Evolutionary conservation across 495 filamentous ascomycete species (phyloP).

Genomic region (Neurospora tetraspora): DNA sequence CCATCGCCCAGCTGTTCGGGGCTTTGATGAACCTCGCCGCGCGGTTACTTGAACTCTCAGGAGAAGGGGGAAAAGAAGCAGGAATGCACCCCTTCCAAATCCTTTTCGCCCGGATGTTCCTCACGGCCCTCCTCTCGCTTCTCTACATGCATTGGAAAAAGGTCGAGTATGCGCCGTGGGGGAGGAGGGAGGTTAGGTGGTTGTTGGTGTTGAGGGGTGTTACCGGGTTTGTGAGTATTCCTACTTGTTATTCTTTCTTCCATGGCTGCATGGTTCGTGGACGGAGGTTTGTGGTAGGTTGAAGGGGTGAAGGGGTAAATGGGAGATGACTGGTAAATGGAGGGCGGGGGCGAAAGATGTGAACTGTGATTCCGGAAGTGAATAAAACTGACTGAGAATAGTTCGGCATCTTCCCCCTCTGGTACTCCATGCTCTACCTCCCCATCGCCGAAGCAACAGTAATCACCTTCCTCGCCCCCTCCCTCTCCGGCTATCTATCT

Average conservation of each 20-base stretch:
- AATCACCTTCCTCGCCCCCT: conserved; percentile 80
- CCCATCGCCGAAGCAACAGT: conserved; percentile 87
- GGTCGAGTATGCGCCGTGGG: conserved; percentile 53
- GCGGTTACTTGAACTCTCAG: conserved; percentile 65
- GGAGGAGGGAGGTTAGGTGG: conserved; percentile 49
- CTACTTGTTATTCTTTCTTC: neutral
- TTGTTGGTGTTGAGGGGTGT: conserved; percentile 62
- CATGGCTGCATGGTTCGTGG: neutral
- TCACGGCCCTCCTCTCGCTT: conserved; percentile 58
- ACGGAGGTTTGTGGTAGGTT: too few species aligned
- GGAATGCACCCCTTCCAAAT: conserved; percentile 79
- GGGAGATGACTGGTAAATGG: too few species aligned
- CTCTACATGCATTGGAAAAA: conserved; percentile 66
- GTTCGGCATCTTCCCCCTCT: conserved; percentile 61
- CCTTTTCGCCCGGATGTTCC: conserved; percentile 72
- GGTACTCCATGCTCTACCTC: conserved; percentile 70
- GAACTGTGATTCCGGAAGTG: too few species aligned
- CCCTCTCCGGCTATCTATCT: conserved; percentile 74
- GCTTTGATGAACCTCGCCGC: conserved; percentile 82
- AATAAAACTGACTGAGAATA: too few species aligned
- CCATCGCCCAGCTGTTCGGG: conserved; percentile 73
- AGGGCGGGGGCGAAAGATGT: too few species aligned
- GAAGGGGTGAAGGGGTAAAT: too few species aligned
- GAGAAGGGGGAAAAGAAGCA: conserved; percentile 29
- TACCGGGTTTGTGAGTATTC: conserved; percentile 48